Conservation (phyloP, 805 yeast species). For the Wickerhamiella lipophila region DNA sequence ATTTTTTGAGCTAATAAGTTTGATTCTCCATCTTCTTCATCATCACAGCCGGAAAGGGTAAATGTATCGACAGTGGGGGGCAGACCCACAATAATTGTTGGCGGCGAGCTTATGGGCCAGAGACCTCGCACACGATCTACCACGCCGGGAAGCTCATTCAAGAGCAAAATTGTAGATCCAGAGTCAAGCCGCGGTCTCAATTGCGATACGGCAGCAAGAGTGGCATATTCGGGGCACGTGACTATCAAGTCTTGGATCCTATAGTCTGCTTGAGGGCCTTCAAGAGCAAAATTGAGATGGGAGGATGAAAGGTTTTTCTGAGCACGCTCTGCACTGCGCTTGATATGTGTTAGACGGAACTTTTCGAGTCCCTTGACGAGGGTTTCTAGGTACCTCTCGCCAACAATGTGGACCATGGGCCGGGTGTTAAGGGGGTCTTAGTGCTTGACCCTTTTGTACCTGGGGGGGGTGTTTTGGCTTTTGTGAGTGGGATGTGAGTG, state of each 20-base stretch:
- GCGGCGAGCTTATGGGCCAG: not conserved
- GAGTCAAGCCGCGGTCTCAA: not conserved
- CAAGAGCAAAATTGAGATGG: not conserved
- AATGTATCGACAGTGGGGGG: not conserved
- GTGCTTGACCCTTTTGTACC: not conserved
- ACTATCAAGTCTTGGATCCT: not conserved
- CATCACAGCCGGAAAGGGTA: not conserved
- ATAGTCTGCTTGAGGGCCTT: not conserved
- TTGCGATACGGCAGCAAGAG: not conserved
- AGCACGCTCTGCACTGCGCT: conserved; percentile 2
- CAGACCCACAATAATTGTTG: not conserved
- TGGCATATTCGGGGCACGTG: not conserved
- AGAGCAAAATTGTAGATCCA: not conserved
- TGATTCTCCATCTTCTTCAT: no score
- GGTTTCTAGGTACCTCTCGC: not conserved
- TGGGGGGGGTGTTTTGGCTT: not conserved
- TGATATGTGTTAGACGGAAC: not conserved
- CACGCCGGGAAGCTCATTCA: not conserved
- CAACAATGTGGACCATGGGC: conserved; percentile 4
- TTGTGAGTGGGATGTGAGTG: not conserved
- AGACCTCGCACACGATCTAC: not conserved
- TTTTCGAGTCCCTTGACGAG: conserved; percentile 2
- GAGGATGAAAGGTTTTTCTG: not conserved
- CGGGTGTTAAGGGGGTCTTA: conserved; percentile 1
- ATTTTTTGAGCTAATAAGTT: not conserved